Evolutionary conservation across 345 rosid species (phyloP).

Genomic region (Rhodomyrtus tomentosa): DNA sequence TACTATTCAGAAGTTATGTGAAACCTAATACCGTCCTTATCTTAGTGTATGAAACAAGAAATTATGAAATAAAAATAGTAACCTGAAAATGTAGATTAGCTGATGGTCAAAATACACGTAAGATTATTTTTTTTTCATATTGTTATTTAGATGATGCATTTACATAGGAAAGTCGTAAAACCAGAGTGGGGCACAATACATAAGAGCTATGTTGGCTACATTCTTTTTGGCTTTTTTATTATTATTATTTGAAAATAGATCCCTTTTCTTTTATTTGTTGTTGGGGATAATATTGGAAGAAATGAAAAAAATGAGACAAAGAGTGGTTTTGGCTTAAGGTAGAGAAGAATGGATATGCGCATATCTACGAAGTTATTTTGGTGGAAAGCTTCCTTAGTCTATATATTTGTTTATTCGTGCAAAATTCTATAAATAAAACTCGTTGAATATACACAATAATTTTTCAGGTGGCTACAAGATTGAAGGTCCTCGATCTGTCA

Average conservation of each 20-base stretch:
- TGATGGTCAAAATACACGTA: background rate
- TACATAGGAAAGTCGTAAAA: background rate
- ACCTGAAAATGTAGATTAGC: no score
- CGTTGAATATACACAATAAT: background rate
- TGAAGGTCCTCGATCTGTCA: accelerated
- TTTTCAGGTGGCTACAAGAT: background rate
- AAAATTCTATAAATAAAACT: background rate
- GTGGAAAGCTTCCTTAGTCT: background rate
- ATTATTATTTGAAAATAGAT: no score
- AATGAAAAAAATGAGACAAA: background rate
- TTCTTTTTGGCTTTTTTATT: accelerated
- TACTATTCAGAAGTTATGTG: background rate
- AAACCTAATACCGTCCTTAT: background rate
- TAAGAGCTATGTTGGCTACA: no score
- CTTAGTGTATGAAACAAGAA: background rate
- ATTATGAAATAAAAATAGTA: background rate
- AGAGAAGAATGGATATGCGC: background rate
- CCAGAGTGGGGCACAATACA: accelerated
- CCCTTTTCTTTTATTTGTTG: no score
- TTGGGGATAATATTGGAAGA: background rate
- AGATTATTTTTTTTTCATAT: no score
- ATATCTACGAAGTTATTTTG: background rate
- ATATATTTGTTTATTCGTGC: background rate
- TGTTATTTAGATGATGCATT: background rate
- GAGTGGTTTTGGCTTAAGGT: background rate